Base-by-base conservation (phyloP, 2,329 filamentous ascomycete genomes). In the Aspergillus luchuensis region DNA sequence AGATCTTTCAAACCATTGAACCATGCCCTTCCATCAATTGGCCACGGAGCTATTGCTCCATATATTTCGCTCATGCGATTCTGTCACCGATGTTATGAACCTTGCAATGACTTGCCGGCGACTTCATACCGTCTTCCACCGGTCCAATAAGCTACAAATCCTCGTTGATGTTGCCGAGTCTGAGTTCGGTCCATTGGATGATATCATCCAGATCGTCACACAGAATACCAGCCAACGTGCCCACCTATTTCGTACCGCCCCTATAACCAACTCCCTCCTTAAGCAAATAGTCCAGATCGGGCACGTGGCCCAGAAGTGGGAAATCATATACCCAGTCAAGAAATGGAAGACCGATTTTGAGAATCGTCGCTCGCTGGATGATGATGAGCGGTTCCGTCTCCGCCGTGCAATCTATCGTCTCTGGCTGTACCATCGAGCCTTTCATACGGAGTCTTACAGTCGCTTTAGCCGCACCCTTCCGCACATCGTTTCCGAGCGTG, bases 261-360 rank as follows among this genome's bases (percentile, higher is more conserved):
- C 83, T 1, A 77, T 87, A 56, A 86, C 84, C 0, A 74, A 83
- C 55, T 78, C 84, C 2, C 74, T 88, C 5, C 75, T 88, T 39
- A 78, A 80, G 61, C 85, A 87, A 64, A 77, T 87, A 47, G 74
- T 86, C 23, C 75, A 79, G 47, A 76, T 83, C 17, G 86, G 86
- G 45, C 77, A 79, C 13, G 76, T 86, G 1, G 86, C 85, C 4
- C 79, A 80, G 67, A 81, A 81, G 66, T 87, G 85, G 82, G 83
- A 83, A 67, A 78, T 80, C n/a, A 80, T 87, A n/a, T 88, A 87
- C 67, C 84, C 85, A 0, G 79, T 84, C 69, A 86, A 86, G 73
- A 87, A 86, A 70, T 88, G 86, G 86, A 86, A 85, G 66, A 69
- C 76, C 58, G 80, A 86, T 65, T 87, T 78, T 63, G 81, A 82